Conservation (phyloP, 2,329 filamentous ascomycete species). For the Graphium sp. region DNA sequence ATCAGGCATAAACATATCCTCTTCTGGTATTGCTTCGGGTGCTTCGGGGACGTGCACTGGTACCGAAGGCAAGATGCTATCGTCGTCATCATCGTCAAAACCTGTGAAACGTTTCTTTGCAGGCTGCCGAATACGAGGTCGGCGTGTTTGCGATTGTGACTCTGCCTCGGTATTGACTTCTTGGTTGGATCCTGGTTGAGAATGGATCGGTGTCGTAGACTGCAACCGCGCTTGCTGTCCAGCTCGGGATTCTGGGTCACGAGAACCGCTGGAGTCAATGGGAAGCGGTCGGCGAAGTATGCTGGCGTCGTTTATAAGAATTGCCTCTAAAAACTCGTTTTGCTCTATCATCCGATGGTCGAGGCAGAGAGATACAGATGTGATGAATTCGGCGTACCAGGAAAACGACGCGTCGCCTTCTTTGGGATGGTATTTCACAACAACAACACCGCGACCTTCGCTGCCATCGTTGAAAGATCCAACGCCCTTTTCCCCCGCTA, state of each 20-base stretch:
- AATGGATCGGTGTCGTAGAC: slow-evolving; percentile 1
- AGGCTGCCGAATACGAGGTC: slow-evolving; percentile 19
- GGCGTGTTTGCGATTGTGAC: slow-evolving; percentile 7
- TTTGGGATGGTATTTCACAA: slow-evolving; percentile 54
- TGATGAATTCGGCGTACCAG: slow-evolving; percentile 58
- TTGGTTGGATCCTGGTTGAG: slow-evolving; percentile 5
- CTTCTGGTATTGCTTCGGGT: slow-evolving; percentile 9
- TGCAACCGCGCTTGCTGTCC: slow-evolving; percentile 3
- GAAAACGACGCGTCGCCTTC: slow-evolving; percentile 33
- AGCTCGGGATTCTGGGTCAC: slow-evolving; percentile 7
- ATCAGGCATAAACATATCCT: slow-evolving; percentile 41
- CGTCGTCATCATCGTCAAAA: slow-evolving; percentile 37
- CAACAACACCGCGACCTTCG: slow-evolving; percentile 54
- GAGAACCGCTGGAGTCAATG: slow-evolving; percentile 22
- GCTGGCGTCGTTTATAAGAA: slow-evolving; percentile 63
- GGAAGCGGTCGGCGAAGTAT: slow-evolving; percentile 53
- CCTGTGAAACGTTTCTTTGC: slow-evolving; percentile 50
- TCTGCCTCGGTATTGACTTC: too few relatives aligned
- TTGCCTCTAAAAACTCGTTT: slow-evolving; percentile 81
- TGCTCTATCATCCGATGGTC: slow-evolving; percentile 77
- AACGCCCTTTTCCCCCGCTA: slow-evolving; percentile 57
- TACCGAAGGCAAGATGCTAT: slow-evolving; percentile 13
- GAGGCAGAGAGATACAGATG: slow-evolving; percentile 50
- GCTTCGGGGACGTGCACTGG: slow-evolving; percentile 4
- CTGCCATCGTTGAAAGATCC: slow-evolving; percentile 47